A percentile compares a stretch with the other conserved stretches of the same genome.
These are phyloP conservation scores for Wickerhamomyces sp. DNA, from an alignment of 1,139 yeast genomes.

Conservation along the genomic window DNA sequence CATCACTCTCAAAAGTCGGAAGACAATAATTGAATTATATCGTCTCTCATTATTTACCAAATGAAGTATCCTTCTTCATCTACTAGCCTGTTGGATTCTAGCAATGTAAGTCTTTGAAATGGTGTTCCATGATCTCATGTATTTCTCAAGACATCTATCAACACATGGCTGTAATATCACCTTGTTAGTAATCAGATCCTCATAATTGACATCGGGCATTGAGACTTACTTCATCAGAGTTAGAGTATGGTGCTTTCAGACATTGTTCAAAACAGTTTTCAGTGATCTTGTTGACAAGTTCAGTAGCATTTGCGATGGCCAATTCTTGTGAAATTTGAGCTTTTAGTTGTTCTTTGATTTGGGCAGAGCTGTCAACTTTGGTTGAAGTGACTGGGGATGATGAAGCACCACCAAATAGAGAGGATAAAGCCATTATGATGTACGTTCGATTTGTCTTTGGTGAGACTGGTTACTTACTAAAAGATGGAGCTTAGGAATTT, in stretches of 20 bases:
- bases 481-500: background rate
- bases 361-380: constrained; percentile 24
- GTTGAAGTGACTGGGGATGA: constrained; percentile 29
- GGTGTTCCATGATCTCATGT: constrained; percentile 88
- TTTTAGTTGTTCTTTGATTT: constrained; percentile 58
- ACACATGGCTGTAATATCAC: constrained; percentile 40
- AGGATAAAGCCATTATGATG: constrained; percentile 31
- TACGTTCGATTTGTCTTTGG: too few species aligned
- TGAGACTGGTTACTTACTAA: too few species aligned
- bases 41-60: background rate
- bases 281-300: constrained; percentile 79
- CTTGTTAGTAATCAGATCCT: background rate
- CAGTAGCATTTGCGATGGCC: constrained; percentile 86
- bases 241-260: constrained; percentile 42
- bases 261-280: constrained; percentile 85
- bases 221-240: constrained; percentile 37
- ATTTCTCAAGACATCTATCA: constrained; percentile 75
- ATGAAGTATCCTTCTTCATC: constrained; percentile 1
- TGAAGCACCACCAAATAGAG: constrained; percentile 38
- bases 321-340: constrained; percentile 74
- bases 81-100: constrained; percentile 56
- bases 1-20: too few species aligned
- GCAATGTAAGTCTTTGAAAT: constrained; percentile 71
- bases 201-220: constrained; percentile 2
- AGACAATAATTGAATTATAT: too few species aligned